Base-by-base conservation (phyloP, 257 asterid genomes). In the Ligustrum vulgare region DNA sequence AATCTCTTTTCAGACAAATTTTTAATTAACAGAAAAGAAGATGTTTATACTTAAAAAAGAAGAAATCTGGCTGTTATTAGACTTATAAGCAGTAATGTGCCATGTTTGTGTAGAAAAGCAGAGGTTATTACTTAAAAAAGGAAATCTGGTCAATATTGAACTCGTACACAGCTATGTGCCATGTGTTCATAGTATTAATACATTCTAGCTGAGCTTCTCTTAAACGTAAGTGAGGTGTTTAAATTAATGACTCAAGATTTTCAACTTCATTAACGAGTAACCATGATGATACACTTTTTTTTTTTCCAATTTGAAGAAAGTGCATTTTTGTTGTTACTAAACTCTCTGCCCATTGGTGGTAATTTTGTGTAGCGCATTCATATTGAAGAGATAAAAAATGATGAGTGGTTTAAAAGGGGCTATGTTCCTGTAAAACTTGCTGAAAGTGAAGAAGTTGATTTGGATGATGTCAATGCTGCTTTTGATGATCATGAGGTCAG, bases 401-500 rank as follows among this genome's bases (percentile, higher is more conserved):
- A 95, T 76, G 99, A 91, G 76, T 95, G 99, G 99, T 95, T 95
- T 83, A 84, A 84, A 76, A 91, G 69, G 83, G 86, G 86, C 74
- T 95, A 95, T 80, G 80, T 80, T 73, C 99, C 98, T 39, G 93
- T 85, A 56, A 87, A 79, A 70, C 83, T 85, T 82, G 75, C 92
- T 45, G 98, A 93, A 87, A 81, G 77, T 74, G 99, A 93, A 90
- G 99, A 87, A 70, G 83, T 93, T 82, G 91, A 95, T 83, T 82
- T 95, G 79, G 98, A 95, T 85, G 99, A 95, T 84, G 84, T 95
- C 39, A 89, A 95, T 90, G 97, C 98, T 74, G 99, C 94, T 80
- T 95, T 95, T 84, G 96, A 93, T 85, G 98, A 92, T 87, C 84
- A 91, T 35, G 99, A 95, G 98, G 98, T 95, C 77, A 86, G 96